Evolutionary conservation across 768 basidiomycete genomes (phyloP).

Genomic region (Phlebiopsis gigantea): DNA sequence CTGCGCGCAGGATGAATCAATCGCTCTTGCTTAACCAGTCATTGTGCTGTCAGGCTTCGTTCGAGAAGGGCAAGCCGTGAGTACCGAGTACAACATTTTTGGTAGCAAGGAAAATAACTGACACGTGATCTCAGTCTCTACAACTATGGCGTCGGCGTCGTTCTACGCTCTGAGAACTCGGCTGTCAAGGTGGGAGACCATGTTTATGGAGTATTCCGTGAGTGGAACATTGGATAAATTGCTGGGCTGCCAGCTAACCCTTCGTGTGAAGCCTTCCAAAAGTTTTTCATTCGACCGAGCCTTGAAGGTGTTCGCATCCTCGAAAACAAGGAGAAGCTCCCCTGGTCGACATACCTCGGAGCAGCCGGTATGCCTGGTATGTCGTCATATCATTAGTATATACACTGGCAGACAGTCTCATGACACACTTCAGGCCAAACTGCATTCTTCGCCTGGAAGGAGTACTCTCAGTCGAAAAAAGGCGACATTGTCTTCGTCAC

Average conservation of each 20-base stretch:
- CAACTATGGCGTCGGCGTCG: slow-evolving; percentile 23
- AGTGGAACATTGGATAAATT: slow-evolving; percentile 32
- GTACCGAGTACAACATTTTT: slow-evolving; percentile 4
- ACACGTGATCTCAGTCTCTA: slow-evolving; percentile 21
- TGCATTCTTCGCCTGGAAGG: slow-evolving; percentile 37
- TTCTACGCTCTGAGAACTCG: slow-evolving; percentile 22
- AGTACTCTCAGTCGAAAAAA: slow-evolving; percentile 36
- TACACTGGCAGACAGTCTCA: neutral
- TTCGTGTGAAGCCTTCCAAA: slow-evolving; percentile 30
- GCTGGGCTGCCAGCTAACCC: neutral
- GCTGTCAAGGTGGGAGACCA: slow-evolving; percentile 21
- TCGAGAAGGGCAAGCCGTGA: slow-evolving; percentile 25
- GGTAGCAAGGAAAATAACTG: slow-evolving; percentile 23
- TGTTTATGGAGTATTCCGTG: slow-evolving; percentile 20
- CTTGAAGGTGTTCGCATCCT: slow-evolving; percentile 24
- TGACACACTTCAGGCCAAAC: slow-evolving; percentile 21
- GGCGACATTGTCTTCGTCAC: slow-evolving; percentile 50
- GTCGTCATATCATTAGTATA: neutral
- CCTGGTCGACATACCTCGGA: slow-evolving; percentile 46
- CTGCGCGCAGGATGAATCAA: slow-evolving; percentile 8
- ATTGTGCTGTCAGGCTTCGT: slow-evolving; percentile 13
- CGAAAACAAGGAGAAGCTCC: slow-evolving; percentile 39
- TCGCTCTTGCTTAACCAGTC: no score
- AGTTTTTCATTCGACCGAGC: slow-evolving; percentile 32
- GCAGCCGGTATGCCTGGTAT: slow-evolving; percentile 38